Percentiles rank a stretch among this genome's conserved stretches.
These are phyloP conservation scores for Ophidiomyces ophidiicola DNA, from an alignment of 2,329 filamentous ascomycete genomes.

Conservation along the genomic window DNA sequence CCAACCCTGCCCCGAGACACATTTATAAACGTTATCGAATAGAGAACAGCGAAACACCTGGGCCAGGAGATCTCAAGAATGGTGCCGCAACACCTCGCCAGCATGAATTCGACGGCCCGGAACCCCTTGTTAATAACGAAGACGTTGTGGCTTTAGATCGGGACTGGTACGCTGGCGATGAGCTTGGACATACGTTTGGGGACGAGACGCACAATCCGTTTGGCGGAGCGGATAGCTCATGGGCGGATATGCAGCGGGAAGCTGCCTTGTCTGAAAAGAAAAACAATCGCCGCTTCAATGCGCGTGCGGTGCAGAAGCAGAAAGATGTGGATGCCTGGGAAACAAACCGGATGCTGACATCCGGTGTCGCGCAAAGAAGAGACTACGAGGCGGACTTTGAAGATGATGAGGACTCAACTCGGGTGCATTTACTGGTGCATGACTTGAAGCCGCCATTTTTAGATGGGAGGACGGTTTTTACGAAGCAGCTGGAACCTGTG, in stretches of 20 bases:
- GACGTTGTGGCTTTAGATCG: constrained; percentile 68
- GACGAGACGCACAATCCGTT: constrained; percentile 92
- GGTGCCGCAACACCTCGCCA: constrained; percentile 35
- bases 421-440: constrained; percentile 84
- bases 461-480: constrained; percentile 90
- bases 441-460: constrained; percentile 89
- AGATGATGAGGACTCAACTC: constrained; percentile 70
- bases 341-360: constrained; percentile 94
- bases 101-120: constrained; percentile 49
- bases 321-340: constrained; percentile 97
- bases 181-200: constrained; percentile 72
- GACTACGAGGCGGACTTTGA: constrained; percentile 73
- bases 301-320: constrained; percentile 69
- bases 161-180: constrained; percentile 86
- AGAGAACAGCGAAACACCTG: constrained; percentile 19
- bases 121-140: constrained; percentile 50
- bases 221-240: constrained; percentile 58
- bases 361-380: constrained; percentile 80
- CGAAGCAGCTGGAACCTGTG: constrained; percentile 90
- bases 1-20: constrained; percentile 26
- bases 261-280: constrained; percentile 68
- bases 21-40: constrained; percentile 10
- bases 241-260: constrained; percentile 65
- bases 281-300: constrained; percentile 56
- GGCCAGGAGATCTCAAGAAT: constrained; percentile 21